Evolutionary conservation across 805 yeast species (phyloP), one percentile per base, ranked within the genome.

Genomic region (Lipomyces chichibuensis): DNA sequence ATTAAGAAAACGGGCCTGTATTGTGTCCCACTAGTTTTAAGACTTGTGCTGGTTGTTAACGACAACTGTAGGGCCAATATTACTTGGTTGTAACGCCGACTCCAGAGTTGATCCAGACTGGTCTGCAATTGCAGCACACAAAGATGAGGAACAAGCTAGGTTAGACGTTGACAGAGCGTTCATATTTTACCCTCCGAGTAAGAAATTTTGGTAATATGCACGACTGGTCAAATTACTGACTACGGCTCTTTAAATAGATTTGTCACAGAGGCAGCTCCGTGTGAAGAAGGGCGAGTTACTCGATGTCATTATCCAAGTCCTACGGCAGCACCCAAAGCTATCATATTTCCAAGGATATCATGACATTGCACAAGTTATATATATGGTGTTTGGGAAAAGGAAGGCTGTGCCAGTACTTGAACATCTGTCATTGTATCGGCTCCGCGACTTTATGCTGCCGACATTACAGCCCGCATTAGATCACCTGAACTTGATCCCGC

Each of bases 311-410:
- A 77, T 84, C 14, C 79, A 80, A 23, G 80, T 92, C 1, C 80
- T 95, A 14, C 78, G 91, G 52, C 82, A 81, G 17, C 80, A 88
- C 71, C 93, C 93, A 0, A 73, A 77, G 2, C 79, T 93, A 54
- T 81, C 85, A 66, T 94, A 94, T 77, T 94, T 92, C 76, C 99
- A 94, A 78, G 99, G 99, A 0, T 91, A 84, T 76, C 98, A 94
- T 77, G 98, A 95, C 73, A 81, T 95, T 25, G 92, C 91, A 1
- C 83, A 90, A 49, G 83, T 90, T 3, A 80, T 90, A 6, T 78
- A 90, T 3, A 75, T 88, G 20, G 84, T 88, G 0, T 85, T 87
- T 65, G 76, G 78, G 25, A 59, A 72, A 52, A 70, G 72, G 62
- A 70, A 74, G 39, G 77, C 79, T 23, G 67, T 66, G 17, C 65